These are phyloP conservation scores for Nepenthes gracilis DNA, from an alignment of 148 eudicot genomes.

Conservation along the genomic window DNA sequence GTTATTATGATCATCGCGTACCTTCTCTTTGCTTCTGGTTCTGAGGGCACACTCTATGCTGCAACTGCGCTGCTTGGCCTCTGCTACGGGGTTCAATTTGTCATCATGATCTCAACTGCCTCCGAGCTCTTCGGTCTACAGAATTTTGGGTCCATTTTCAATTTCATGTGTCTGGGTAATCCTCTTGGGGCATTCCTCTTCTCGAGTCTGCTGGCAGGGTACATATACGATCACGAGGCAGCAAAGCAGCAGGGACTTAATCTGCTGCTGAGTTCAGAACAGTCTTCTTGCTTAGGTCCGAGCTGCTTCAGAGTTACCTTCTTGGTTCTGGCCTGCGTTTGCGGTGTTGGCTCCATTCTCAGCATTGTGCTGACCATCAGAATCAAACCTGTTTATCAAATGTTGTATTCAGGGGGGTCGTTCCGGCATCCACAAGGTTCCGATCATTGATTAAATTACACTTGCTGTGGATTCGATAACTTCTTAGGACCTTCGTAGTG, in stretches of 20 bases:
- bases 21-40: slow-evolving; percentile 57
- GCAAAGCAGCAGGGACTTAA: slow-evolving; percentile 37
- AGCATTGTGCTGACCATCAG: slow-evolving; percentile 53
- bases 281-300: slow-evolving; percentile 53
- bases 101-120: slow-evolving; percentile 74
- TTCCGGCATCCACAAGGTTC: slow-evolving; percentile 35
- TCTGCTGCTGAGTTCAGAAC: slow-evolving; percentile 6
- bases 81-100: slow-evolving; percentile 67
- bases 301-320: slow-evolving; percentile 64
- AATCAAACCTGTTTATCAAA: slow-evolving; percentile 67
- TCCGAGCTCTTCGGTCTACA: slow-evolving; percentile 84
- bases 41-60: slow-evolving; percentile 38
- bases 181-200: slow-evolving; percentile 77
- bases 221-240: slow-evolving; percentile 60
- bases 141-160: slow-evolving; percentile 60
- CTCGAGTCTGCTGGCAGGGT: slow-evolving; percentile 69
- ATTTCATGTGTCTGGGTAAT: slow-evolving; percentile 62
- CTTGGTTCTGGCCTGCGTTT: slow-evolving; percentile 48
- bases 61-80: slow-evolving; percentile 76
- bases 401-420: slow-evolving; percentile 72
- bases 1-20: slow-evolving; percentile 53
- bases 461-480: too few relatives aligned
- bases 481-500: too few relatives aligned
- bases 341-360: slow-evolving; percentile 45
- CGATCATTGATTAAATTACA: slow-evolving; percentile 15